Evolutionary conservation across 345 rosid genomes (phyloP), one percentile per base, ranked within the genome.

Genomic region (Garcia nutans): DNA sequence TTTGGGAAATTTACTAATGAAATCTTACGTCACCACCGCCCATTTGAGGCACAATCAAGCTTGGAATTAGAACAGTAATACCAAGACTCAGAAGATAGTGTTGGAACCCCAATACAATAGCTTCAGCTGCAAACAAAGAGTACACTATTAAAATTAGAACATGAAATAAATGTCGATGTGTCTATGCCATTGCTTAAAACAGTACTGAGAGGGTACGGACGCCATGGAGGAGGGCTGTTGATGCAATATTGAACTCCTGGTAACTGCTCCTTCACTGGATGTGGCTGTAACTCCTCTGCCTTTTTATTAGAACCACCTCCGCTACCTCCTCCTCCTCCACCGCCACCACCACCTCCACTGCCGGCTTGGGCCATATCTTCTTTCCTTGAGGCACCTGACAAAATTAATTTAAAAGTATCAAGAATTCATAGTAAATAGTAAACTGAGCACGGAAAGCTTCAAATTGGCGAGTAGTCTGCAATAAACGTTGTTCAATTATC

Each of bases 181-280:
- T 33, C 37, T 33, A 33, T 33, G 37, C 37, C 37, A 33, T 33
- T 33, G 37, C 37, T 33, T 33, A 33, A 33, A 33, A 33, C 37
- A 33, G 37, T 33, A 33, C 4, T 33, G 37, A 33, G 52, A 56
- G 78, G 49, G 70, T 44, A 50, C 87, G 10, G 45, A 91, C 97
- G 72, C 93, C 97, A 89, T 74, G 92, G 90, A 81, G 93, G 93
- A 76, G 92, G 92, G 67, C 96, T 89, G 56, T 91, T 91, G 26
- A 91, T 80, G 68, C 91, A 89, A 45, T 84, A 91, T 41, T 89
- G 88, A 69, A 89, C 71, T 62, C 92, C 93, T 3, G 91, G 92
- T 10, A 89, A 78, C 61, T 89, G 86, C 76, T 88, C 93, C 75
- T 88, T 86, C 72, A 88, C 94, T 45, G 88, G 86, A 17, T 90